Evolutionary conservation across 345 rosid species (phyloP), one percentile per base, ranked within the genome.

Genomic region (Populus deltoides): DNA sequence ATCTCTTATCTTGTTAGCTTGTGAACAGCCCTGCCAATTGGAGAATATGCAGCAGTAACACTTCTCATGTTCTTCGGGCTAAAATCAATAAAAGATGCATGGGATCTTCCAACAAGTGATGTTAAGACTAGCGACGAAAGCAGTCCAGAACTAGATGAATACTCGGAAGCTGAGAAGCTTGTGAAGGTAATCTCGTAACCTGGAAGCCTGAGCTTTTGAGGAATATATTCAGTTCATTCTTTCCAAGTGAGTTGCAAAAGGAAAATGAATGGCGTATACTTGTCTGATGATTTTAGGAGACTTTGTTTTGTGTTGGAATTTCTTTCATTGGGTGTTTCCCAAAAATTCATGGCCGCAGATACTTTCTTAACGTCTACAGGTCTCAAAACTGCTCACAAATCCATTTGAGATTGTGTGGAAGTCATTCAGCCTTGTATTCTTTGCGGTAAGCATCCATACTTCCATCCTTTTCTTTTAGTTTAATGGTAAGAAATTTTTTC

Each of bases 11-110:
- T 53, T 31, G 76, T 77, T 72, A 81, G 79, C 27, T 22, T 71
- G 71, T 72, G 25, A 83, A 81, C 90, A 96, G 99, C 99, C 70
- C 78, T 93, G 82, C 99, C 98, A 16, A 87, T 96, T 65, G 99
- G 99, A 88, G 97, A 93, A 87, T 96, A 96, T 84, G 97, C 97
- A 79, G 99, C 97, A 8, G 88, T 93, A 76, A 85, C 97, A 66
- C 94, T 96, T 79, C 88, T 96, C 31, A 75, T 91, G 86, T 96
- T 96, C 86, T 96, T 96, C 85, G 98, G 99, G 75, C 87, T 96
- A 73, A 96, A 96, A 88, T 89, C 99, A 66, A 89, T 96, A 81
- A 96, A 96, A 87, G 98, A 93, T 82, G 97, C 99, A 55, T 96
- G 99, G 98, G 90, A 90, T 77, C 88, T 93, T 85, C 98, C 97